Evolutionary conservation across 2,329 filamentous ascomycete species (phyloP).

Genomic region (Calycina herbarum): DNA sequence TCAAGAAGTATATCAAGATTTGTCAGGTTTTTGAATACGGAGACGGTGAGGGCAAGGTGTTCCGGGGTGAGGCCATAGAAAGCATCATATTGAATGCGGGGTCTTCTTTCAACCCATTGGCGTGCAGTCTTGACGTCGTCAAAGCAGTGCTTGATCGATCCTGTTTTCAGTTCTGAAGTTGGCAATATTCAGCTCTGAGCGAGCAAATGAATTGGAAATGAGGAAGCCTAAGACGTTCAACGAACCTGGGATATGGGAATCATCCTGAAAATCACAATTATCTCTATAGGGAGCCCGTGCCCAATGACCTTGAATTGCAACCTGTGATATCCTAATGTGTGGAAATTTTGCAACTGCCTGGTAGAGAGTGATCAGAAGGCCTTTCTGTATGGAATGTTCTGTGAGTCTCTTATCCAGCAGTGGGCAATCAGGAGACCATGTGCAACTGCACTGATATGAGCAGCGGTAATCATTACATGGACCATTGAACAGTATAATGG

Average conservation of each 20-base stretch:
- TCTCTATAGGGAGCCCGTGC: background rate
- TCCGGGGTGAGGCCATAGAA: background rate
- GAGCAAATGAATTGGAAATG: background rate
- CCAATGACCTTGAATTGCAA: background rate
- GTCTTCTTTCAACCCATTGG: conserved; percentile 9
- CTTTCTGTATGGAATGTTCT: background rate
- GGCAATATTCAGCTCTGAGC: background rate
- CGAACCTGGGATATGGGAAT: background rate
- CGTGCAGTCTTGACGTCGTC: background rate
- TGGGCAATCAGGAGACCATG: background rate
- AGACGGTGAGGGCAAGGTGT: background rate
- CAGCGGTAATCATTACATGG: background rate
- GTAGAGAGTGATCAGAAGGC: background rate
- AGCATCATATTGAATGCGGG: background rate
- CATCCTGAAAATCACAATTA: background rate
- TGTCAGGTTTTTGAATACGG: conserved; percentile 15
- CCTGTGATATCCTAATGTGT: background rate
- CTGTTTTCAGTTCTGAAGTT: background rate
- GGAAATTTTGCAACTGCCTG: background rate
- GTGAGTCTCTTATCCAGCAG: background rate
- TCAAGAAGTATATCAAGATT: conserved; percentile 10
- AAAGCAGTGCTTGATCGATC: background rate
- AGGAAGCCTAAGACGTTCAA: background rate
- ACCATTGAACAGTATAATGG: background rate
- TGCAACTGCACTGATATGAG: background rate